phyloP scores from a whole-genome alignment of 495 filamentous ascomycete species.

The Gamarada debralockiae region DNA sequence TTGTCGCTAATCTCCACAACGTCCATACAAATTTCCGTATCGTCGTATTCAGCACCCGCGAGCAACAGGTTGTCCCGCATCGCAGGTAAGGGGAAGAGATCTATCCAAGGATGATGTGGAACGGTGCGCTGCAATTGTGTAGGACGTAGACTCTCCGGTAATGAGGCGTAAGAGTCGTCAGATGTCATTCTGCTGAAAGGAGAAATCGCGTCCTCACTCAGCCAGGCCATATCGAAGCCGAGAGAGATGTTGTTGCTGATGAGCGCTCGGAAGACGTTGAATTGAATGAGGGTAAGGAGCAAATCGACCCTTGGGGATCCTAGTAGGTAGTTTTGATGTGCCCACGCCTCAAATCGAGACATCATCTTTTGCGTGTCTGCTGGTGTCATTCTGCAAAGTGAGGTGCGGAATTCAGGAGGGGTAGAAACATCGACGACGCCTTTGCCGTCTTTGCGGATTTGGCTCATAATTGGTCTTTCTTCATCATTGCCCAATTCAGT shows the following conservation, averaged over 20 bases:
- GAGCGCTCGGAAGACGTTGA: constrained; percentile 27
- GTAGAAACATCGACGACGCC: background rate
- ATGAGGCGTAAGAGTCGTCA: constrained; percentile 23
- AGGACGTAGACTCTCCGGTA: constrained; percentile 28
- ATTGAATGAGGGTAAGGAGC: constrained; percentile 26
- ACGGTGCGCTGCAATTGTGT: constrained; percentile 31
- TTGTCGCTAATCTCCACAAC: constrained; percentile 23
- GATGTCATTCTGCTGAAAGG: constrained; percentile 3
- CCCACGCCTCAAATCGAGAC: background rate
- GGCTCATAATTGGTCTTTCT: background rate
- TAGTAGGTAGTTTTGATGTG: background rate
- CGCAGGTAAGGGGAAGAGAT: constrained; percentile 44
- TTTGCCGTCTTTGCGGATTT: no score
- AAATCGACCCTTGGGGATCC: constrained; percentile 24
- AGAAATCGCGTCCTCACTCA: constrained; percentile 28
- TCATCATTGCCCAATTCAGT: background rate
- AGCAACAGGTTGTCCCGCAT: constrained; percentile 39
- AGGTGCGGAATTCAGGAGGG: background rate
- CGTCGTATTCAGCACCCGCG: constrained; percentile 6
- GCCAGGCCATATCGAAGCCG: constrained; percentile 12
- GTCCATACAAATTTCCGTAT: constrained; percentile 30
- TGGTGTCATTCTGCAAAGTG: background rate
- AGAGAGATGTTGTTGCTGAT: constrained; percentile 21
- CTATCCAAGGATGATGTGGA: constrained; percentile 44
- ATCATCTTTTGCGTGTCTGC: background rate